These are phyloP conservation scores for Shiraia bambusicola DNA, from an alignment of 2,329 filamentous ascomycete species.

Conservation along the genomic window DNA sequence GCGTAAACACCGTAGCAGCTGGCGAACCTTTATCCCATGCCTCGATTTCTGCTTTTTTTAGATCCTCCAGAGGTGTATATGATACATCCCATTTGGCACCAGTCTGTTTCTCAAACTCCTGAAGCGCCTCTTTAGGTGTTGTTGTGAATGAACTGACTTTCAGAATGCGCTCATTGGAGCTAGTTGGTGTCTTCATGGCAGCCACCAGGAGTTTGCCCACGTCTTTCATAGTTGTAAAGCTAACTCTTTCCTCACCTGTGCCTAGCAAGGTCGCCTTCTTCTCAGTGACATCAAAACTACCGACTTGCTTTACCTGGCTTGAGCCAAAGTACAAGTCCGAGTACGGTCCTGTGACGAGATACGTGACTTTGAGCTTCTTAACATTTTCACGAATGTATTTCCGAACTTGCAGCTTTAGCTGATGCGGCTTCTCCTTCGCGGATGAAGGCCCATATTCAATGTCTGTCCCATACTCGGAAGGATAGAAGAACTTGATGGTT, in stretches of 20 bases:
- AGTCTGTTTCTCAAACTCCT: conserved; percentile 69
- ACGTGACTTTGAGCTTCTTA: conserved; percentile 61
- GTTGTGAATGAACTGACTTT: conserved; percentile 72
- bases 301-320: conserved; percentile 46
- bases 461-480: conserved; percentile 50
- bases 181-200: conserved; percentile 57
- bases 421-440: conserved; percentile 64
- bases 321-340: conserved; percentile 61
- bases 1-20: conserved; percentile 57
- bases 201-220: conserved; percentile 68
- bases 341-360: conserved; percentile 70
- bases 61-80: conserved; percentile 55
- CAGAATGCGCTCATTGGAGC: conserved; percentile 56
- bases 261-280: conserved; percentile 64
- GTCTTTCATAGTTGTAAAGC: conserved; percentile 71
- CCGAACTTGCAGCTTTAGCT: conserved; percentile 69
- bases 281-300: conserved; percentile 60
- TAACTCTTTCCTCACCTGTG: conserved; percentile 62
- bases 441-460: conserved; percentile 63
- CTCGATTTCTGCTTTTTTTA: conserved; percentile 60
- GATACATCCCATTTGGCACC: conserved; percentile 58
- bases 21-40: conserved; percentile 58
- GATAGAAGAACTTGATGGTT: conserved; percentile 64
- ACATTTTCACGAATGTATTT: conserved; percentile 58
- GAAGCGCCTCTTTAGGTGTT: conserved; percentile 62